Evolutionary conservation across 169 alveolate genomes (phyloP), one percentile per base, ranked within the genome.

Genomic region (Plasmodium cynomolgi): DNA sequence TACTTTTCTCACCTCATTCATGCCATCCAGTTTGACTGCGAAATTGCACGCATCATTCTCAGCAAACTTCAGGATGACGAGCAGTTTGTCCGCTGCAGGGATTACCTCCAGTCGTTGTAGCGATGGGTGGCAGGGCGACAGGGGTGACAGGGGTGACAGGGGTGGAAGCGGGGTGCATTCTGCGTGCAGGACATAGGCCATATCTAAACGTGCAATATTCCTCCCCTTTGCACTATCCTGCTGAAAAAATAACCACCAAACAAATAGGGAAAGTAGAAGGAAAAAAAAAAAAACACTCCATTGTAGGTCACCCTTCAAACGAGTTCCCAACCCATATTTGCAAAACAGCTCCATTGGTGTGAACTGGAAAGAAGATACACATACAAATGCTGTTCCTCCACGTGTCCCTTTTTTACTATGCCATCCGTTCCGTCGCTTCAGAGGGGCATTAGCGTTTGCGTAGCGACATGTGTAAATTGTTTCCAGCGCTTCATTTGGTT

Each of bases 1-100:
- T 23, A 80, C 31, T 90, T 90, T 44, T 90, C 94, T 15, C 94
- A 90, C 50, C 84, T 90, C 4, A 80, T 90, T 37, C 94, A 90
- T 13, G 94, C 94, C n/a, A 90, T 90, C 23, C 94, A 90, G 74
- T 90, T 74, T 81, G 94, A 90, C 75, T 90, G 94, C 73, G 94
- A 90, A 81, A 34, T 90, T 4, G 88, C 94, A 3, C 68, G 94
- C 47, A 90, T 90, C 20, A 72, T 81, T 31, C 75, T 90, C 31
- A 81, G 72, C 72, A 80, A 33, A 54, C 72, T 90, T 37, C 31
- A 71, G 54, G 34, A 90, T 71, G 83, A 81, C 39, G 26, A 90
- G 26, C 41, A 80, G 34, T 50, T 90, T 62, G 39, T 41, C 26
- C 72, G 33, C 17, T 90, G 94, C 54, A 90, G 74, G 56, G 56